Conservation (phyloP, 306 rosid species). For the Quercus aquifolioides region DNA sequence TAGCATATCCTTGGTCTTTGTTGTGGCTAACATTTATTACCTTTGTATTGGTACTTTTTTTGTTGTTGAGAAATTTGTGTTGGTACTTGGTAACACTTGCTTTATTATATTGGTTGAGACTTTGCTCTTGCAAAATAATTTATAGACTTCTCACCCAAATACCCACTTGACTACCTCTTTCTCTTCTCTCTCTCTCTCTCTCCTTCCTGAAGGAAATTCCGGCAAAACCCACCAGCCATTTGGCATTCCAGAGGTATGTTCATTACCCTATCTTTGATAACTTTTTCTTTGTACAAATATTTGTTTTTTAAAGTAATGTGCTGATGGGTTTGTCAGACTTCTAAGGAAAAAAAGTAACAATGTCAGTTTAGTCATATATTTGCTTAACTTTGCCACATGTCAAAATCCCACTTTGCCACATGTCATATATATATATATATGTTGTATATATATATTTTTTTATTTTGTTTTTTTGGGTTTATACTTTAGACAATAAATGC, state of each 20-base stretch:
- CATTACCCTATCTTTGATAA: background rate
- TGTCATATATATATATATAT: background rate
- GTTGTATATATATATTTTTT: background rate
- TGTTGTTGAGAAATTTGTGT: too few relatives aligned
- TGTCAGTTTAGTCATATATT: slow-evolving; percentile 2
- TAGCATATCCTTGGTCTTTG: too few relatives aligned
- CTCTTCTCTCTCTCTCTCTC: slow-evolving; percentile 6
- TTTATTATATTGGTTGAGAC: too few relatives aligned
- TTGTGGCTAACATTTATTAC: too few relatives aligned
- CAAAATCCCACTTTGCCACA: background rate
- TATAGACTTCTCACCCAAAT: background rate
- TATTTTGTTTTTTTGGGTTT: background rate
- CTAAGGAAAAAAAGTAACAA: background rate
- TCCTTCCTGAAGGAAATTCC: background rate
- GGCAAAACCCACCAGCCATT: slow-evolving; percentile 28
- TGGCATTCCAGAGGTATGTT: slow-evolving; percentile 43
- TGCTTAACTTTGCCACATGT: background rate
- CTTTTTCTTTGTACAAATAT: background rate
- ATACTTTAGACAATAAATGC: background rate
- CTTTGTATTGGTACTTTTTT: too few relatives aligned
- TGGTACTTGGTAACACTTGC: too few relatives aligned
- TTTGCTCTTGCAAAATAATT: too few relatives aligned
- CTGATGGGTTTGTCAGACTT: background rate
- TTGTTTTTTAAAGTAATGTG: background rate
- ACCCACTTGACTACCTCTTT: background rate